A percentile compares a stretch with the other conserved stretches of the same genome.
These are phyloP conservation scores for Lentinula boryana DNA, from an alignment of 768 basidiomycete genomes.

Conservation along the genomic window DNA sequence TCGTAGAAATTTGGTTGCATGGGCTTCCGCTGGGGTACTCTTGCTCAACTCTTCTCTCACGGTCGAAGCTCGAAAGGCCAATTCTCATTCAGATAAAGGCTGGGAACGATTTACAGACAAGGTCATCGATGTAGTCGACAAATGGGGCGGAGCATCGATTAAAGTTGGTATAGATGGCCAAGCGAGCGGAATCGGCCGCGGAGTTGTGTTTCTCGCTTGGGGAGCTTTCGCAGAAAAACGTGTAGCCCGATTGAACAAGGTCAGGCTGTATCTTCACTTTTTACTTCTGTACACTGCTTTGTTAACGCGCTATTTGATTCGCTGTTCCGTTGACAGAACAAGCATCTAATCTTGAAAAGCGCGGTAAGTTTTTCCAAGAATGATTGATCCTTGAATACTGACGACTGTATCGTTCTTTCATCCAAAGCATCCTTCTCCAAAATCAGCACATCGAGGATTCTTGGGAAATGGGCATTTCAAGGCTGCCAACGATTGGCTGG, in stretches of 20 bases:
- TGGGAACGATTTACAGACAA: conserved; percentile 89
- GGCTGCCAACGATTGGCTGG: conserved; percentile 83
- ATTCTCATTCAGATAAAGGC: conserved; percentile 79
- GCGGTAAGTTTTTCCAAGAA: conserved; percentile 43
- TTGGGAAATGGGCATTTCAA: conserved; percentile 87
- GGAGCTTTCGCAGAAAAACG: conserved; percentile 83
- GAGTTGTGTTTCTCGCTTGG: conserved; percentile 83
- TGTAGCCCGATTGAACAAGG: conserved; percentile 71
- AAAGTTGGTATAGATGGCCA: conserved; percentile 23
- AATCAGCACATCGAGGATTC: conserved; percentile 75
- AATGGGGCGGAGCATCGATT: conserved; percentile 70
- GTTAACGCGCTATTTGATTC: neutral
- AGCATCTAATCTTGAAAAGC: conserved; percentile 75
- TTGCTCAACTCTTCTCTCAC: conserved; percentile 92
- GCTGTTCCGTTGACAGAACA: conserved; percentile 37
- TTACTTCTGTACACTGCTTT: neutral
- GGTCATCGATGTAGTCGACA: conserved; percentile 72
- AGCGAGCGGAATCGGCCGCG: conserved; percentile 53
- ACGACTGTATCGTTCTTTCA: conserved; percentile 18
- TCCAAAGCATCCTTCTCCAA: conserved; percentile 77
- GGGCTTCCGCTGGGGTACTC: conserved; percentile 85
- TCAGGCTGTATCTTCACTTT: conserved; percentile 20
- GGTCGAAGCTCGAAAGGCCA: conserved; percentile 68
- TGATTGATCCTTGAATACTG: neutral
- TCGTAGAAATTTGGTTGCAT: conserved; percentile 61